phyloP scores from a whole-genome alignment of 176 grass and related monocot genomes.

The Eremochloa ophiuroides region DNA sequence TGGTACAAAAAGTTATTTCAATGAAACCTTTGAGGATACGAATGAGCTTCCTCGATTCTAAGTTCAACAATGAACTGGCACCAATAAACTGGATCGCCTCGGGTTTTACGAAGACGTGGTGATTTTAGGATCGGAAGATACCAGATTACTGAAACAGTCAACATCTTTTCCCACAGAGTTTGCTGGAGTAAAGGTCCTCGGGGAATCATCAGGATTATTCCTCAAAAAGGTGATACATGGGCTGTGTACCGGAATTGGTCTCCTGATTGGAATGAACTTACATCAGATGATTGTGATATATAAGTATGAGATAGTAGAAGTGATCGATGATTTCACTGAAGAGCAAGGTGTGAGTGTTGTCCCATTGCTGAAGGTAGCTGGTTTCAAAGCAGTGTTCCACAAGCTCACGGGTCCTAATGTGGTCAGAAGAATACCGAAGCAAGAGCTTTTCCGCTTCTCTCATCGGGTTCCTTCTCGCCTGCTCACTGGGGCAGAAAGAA shows the following conservation, averaged over 20 bases:
- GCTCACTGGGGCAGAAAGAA: slow-evolving; percentile 62
- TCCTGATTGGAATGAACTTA: slow-evolving; percentile 59
- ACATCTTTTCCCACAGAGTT: slow-evolving; percentile 73
- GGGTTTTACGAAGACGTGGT: slow-evolving; percentile 62
- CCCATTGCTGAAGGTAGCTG: slow-evolving; percentile 59
- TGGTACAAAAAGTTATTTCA: slow-evolving; percentile 65
- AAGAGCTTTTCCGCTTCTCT: slow-evolving; percentile 78
- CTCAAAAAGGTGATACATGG: slow-evolving; percentile 68
- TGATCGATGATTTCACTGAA: slow-evolving; percentile 44
- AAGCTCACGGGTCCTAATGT: slow-evolving; percentile 28
- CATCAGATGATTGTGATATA: slow-evolving; percentile 55
- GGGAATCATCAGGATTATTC: slow-evolving; percentile 57
- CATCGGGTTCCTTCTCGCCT: slow-evolving; percentile 64
- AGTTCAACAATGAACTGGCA: slow-evolving; percentile 62
- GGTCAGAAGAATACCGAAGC: slow-evolving; percentile 50
- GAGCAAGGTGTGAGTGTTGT: slow-evolving; percentile 45
- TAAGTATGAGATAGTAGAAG: slow-evolving; percentile 67
- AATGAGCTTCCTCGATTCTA: slow-evolving; percentile 76
- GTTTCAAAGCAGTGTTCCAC: slow-evolving; percentile 67
- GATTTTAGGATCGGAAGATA: slow-evolving; percentile 70
- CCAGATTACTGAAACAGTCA: slow-evolving; percentile 58
- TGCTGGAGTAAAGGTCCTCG: slow-evolving; percentile 52
- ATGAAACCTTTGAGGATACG: slow-evolving; percentile 56
- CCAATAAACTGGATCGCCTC: slow-evolving; percentile 63
- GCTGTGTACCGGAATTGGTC: slow-evolving; percentile 65